Percentiles rank a stretch among this genome's conserved stretches.
Conservation (phyloP, 2,329 filamentous ascomycete species). For the Grosmannia penicillata region DNA sequence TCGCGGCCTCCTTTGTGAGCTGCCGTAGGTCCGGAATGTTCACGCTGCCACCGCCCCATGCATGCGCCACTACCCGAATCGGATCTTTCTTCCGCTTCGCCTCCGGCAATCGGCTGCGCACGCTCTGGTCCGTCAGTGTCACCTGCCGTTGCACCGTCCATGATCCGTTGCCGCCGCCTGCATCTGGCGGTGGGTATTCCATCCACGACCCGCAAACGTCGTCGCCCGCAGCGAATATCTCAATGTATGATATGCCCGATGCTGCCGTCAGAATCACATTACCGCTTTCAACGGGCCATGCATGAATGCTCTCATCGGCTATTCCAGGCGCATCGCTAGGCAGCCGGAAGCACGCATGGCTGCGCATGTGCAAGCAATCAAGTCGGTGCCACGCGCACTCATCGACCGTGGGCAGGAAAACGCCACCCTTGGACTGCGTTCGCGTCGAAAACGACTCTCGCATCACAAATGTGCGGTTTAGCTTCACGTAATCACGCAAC, state of each 20-base stretch:
- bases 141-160: constrained; percentile 46
- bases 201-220: constrained; percentile 67
- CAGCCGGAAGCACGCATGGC: constrained; percentile 78
- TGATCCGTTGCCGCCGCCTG: background rate
- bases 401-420: constrained; percentile 53
- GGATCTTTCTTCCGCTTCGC: constrained; percentile 49
- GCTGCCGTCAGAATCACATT: constrained; percentile 63
- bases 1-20: constrained; percentile 53
- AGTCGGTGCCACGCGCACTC: constrained; percentile 88
- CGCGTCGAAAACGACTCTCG: constrained; percentile 78
- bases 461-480: constrained; percentile 71
- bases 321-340: constrained; percentile 54
- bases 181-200: constrained; percentile 54
- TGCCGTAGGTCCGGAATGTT: constrained; percentile 63
- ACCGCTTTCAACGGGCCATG: constrained; percentile 69
- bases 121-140: constrained; percentile 56
- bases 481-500: constrained; percentile 70
- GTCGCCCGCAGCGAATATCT: constrained; percentile 69
- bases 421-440: constrained; percentile 67
- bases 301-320: constrained; percentile 65
- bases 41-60: constrained; percentile 57
- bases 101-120: constrained; percentile 57
- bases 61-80: constrained; percentile 60
- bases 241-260: constrained; percentile 72
- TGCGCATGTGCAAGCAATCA: constrained; percentile 76